Base-by-base conservation (phyloP, 2,329 filamentous ascomycete genomes). In the Ceratocystis variospora region DNA sequence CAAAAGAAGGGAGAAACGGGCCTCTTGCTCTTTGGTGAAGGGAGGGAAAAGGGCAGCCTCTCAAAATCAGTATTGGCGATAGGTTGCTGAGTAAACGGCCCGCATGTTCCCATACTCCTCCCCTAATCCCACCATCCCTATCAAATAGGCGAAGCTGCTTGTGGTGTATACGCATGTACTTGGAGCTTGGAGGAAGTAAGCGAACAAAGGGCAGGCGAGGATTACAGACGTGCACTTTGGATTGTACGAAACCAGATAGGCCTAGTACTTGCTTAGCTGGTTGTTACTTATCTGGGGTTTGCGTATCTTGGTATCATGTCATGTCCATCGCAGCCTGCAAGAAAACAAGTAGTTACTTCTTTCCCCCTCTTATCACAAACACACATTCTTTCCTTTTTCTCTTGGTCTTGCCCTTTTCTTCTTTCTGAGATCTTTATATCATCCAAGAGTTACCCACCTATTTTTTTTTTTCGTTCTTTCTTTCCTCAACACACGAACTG, bases 281-380 rank as follows among this genome's bases (percentile, higher is more conserved):
- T 10, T 55, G 28, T 59, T 19, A 33, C 12, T 7, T 37, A 19
- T n/a, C 15, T 59, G n/a, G 3, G 3, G 28, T 59, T 17, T 37
- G n/a, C 17, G n/a, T 59, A 59, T 12, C 17, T 59, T 7, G 8
- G 6, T 22, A n/a, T 33, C 55, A 57, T 59, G 55, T 15, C 10
- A 41, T 41, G 3, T 41, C 17, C 28, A 37, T 59, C 55, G 12
- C 55, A 2, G 55, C 55, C n/a, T 17, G 17, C 55, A 17, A 37
- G 33, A 59, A 59, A 59, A 59, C 55, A n/a, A 25, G 55, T n/a
- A 59, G 28, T 59, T 59, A 28, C 55, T 59, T 59, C 55, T 59
- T 37, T 59, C 28, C 33, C n/a, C 48, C 22, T 53, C 48, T 53
- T 53, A 28, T 53, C 22, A 53, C 48, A 53, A 53, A 53, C 48